Conservation (phyloP, 768 basidiomycete species). For the Trametes coccinea region DNA sequence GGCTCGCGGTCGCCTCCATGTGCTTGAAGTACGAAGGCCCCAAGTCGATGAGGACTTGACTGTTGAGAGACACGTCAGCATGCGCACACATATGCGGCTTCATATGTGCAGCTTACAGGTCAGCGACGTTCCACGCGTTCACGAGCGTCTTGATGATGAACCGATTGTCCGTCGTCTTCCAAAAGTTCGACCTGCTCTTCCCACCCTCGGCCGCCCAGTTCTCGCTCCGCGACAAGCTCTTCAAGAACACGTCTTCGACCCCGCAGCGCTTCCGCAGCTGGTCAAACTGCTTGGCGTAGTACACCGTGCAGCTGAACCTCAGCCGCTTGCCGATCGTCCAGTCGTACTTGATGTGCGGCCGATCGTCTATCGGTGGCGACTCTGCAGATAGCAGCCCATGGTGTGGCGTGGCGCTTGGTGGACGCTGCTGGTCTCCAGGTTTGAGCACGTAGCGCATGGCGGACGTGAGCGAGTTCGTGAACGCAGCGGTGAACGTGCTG, state of each 20-base stretch:
- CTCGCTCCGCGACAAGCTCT: constrained; percentile 57
- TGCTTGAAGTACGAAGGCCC: constrained; percentile 80
- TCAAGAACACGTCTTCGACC: constrained; percentile 56
- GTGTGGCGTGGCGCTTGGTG: constrained; percentile 39
- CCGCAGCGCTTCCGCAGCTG: constrained; percentile 63
- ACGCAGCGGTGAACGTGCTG: constrained; percentile 37
- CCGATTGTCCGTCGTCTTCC: constrained; percentile 76
- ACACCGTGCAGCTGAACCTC: constrained; percentile 79
- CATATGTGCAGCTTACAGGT: too few relatives aligned
- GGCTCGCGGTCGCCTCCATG: constrained; percentile 67
- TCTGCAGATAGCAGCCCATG: constrained; percentile 49
- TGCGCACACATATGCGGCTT: not conserved
- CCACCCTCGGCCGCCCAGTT: constrained; percentile 80
- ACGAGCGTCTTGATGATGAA: constrained; percentile 87
- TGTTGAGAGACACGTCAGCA: constrained; percentile 36
- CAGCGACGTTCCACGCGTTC: constrained; percentile 85
- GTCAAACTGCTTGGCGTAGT: constrained; percentile 83
- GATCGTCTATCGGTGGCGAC: constrained; percentile 54
- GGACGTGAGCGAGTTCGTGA: constrained; percentile 54
- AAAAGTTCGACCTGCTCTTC: constrained; percentile 79
- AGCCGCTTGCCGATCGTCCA: constrained; percentile 75
- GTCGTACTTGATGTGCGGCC: constrained; percentile 82
- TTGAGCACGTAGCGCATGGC: constrained; percentile 63
- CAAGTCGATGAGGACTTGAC: constrained; percentile 77
- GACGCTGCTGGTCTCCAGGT: constrained; percentile 34